Percentiles rank a stretch among this genome's conserved stretches.
These are phyloP conservation scores for Penicillium aurantiogriseum DNA, from an alignment of 2,329 filamentous ascomycete genomes.

Conservation along the genomic window DNA sequence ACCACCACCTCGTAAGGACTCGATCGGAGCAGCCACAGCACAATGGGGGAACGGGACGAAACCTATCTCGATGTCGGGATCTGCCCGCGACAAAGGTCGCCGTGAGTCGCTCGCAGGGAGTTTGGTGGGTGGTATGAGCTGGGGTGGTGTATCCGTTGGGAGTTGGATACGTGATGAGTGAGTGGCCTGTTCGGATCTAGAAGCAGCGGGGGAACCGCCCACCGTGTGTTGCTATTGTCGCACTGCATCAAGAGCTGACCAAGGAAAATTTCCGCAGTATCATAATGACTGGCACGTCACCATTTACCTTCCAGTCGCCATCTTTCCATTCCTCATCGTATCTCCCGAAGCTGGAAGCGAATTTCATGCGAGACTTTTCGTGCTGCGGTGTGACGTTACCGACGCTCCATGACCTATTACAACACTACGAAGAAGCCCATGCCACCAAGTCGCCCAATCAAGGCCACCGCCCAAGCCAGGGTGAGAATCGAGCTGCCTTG, in stretches of 20 bases:
- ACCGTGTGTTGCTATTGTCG: constrained; percentile 18
- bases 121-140: constrained; percentile 80
- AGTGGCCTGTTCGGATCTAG: constrained; percentile 47
- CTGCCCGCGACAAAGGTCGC: constrained; percentile 51
- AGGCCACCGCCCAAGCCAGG: constrained; percentile 50
- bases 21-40: constrained; percentile 49
- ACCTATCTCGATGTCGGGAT: constrained; percentile 59
- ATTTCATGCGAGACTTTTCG: constrained; percentile 95
- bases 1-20: constrained; percentile 53
- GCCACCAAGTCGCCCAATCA: constrained; percentile 63
- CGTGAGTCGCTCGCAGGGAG: constrained; percentile 62
- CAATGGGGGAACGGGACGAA: constrained; percentile 59
- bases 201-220: constrained; percentile 4
- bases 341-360: constrained; percentile 90
- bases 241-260: constrained; percentile 28
- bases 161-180: constrained; percentile 99
- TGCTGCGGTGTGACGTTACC: constrained; percentile 89
- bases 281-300: constrained; percentile 95
- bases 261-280: constrained; percentile 59
- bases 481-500: constrained; percentile 52
- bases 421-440: constrained; percentile 95
- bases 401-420: constrained; percentile 88
- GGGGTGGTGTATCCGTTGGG: constrained; percentile 92
- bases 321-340: constrained; percentile 97
- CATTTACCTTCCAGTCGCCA: constrained; percentile 84